Percentiles rank a stretch among this genome's conserved stretches.
Evolutionary conservation across 169 alveolate genomes (phyloP).

Genomic region (Ichthyophthirius multifiliis): DNA sequence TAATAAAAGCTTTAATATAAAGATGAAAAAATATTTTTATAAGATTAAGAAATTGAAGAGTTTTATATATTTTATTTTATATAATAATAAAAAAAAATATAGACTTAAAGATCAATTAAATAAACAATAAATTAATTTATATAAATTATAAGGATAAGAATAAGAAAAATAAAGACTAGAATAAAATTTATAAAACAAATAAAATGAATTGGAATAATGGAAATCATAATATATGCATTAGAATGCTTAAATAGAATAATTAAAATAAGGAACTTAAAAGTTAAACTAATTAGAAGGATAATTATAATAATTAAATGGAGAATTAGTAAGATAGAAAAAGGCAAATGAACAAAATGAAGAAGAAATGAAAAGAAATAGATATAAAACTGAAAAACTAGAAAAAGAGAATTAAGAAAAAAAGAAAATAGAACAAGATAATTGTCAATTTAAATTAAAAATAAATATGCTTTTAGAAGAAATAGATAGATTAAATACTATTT

Average conservation of each 20-base stretch:
- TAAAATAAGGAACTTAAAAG: too few relatives aligned
- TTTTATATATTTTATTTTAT: not conserved
- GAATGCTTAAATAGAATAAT: not conserved
- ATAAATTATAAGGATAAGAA: not conserved
- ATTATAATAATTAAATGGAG: not conserved
- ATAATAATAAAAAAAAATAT: not conserved
- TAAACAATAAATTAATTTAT: not conserved
- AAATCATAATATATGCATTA: not conserved
- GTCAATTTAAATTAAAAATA: not conserved
- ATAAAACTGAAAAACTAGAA: not conserved
- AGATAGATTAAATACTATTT: not conserved
- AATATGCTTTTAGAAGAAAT: not conserved
- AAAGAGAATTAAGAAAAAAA: not conserved
- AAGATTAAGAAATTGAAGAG: too few relatives aligned
- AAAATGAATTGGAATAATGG: not conserved
- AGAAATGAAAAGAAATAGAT: not conserved
- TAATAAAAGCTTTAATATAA: not conserved
- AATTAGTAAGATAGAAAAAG: not conserved
- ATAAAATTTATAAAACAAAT: not conserved
- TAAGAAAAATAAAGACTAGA: not conserved
- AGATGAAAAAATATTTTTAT: not conserved
- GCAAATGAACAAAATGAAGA: not conserved
- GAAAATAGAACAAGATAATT: not conserved
- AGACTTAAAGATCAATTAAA: not conserved
- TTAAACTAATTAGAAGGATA: not conserved